Evolutionary conservation across 23 red algal genomes (phyloP).

Genomic region (Gracilaria domingensis): DNA sequence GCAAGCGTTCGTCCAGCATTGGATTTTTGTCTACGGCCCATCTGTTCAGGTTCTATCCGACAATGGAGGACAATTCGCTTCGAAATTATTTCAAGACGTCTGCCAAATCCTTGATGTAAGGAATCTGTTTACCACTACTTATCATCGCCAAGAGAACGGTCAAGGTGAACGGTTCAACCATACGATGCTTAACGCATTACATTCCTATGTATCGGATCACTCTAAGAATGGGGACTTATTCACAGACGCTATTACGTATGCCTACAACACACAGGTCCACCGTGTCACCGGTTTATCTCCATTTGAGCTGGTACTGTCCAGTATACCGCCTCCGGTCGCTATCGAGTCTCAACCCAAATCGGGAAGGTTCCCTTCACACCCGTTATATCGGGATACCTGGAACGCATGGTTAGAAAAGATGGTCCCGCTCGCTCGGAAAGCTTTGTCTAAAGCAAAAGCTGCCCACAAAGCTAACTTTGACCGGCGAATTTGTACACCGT

Average conservation of each 20-base stretch:
- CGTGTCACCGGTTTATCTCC: background rate
- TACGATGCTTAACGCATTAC: background rate
- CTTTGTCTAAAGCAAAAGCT: no score
- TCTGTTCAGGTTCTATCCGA: background rate
- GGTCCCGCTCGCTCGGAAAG: no score
- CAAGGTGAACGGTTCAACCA: constrained; percentile 25
- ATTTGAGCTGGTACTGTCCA: background rate
- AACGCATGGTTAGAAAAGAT: no score
- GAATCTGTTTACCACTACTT: background rate
- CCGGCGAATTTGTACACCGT: no score
- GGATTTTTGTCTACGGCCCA: background rate
- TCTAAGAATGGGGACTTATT: background rate
- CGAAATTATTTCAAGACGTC: constrained; percentile 18
- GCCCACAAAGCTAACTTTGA: no score
- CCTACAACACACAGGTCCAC: background rate
- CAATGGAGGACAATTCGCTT: constrained; percentile 30
- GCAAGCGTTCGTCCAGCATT: background rate
- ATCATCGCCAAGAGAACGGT: constrained; percentile 29
- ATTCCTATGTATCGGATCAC: background rate
- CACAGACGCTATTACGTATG: background rate
- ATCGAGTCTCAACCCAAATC: no score
- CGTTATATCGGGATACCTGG: no score
- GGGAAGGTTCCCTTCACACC: no score
- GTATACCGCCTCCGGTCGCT: background rate
- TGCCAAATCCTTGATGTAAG: background rate